Evolutionary conservation across 352 stramenopile species (phyloP), one percentile per base, ranked within the genome.

Genomic region (Globisporangium megalacanthum): DNA sequence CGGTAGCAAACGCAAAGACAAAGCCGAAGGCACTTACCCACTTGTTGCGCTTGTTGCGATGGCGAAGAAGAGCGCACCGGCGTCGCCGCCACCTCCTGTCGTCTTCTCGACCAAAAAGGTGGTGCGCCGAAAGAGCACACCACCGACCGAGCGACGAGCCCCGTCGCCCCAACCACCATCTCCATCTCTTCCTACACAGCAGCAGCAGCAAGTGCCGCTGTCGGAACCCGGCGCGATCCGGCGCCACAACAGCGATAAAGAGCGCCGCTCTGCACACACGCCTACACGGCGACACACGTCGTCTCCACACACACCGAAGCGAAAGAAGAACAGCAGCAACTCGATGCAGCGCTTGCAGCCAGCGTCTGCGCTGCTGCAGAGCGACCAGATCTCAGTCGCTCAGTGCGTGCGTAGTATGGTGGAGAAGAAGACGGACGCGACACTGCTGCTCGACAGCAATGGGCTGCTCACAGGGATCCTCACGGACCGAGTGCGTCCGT

Each of bases 401-500:
- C 77, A 92, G 49, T 92, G 82, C 52, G 86, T 95, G 36, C 69
- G 77, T 19, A 79, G 80, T 42, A 93, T 99, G 71, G 79, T 92
- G 7, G 83, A 87, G 51, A 92, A 96, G 49, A 82, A 97, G 54
- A 88, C 86, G 13, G 92, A 97, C 56, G 95, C 94, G n/a, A 88
- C 94, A 22, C 75, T 99, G 29, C 77, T 99, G 29, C 80, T 97
- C 29, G 81, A 95, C 60, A 68, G 73, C 19, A 85, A 83, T 42
- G 95, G 95, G 9, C 69, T 86, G 20, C 73, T 99, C 36, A 94
- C 89, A 19, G 96, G 96, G 42, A 99, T 99, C 62, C 71, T 98
- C 6, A 98, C 95, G 31, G 96, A 99, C 55, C 92, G 92, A 22
- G 77, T 84, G 56, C 31, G 73, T 72, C 25, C 25, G 25, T 29